Evolutionary conservation across 441 rosid species (phyloP).

Genomic region (Kokia cookei): DNA sequence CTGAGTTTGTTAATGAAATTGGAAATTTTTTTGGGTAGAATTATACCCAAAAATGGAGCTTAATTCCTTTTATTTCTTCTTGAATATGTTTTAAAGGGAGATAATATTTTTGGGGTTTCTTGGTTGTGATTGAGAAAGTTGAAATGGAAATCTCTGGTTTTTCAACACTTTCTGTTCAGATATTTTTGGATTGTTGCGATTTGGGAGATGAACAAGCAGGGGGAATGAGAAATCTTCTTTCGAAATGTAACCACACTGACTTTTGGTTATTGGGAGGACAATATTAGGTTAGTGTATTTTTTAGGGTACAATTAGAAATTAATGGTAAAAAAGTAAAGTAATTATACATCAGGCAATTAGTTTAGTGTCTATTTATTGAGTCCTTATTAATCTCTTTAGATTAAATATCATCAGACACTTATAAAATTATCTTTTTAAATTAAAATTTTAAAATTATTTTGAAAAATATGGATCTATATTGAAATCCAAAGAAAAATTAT

Average conservation of each 20-base stretch:
- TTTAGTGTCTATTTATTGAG: too few species aligned
- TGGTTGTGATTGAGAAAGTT: not conserved
- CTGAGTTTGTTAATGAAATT: slow-evolving; percentile 1
- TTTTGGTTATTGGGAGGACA: not conserved
- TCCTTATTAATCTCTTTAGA: too few species aligned
- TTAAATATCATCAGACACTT: too few species aligned
- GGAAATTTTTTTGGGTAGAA: not conserved
- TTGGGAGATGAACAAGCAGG: not conserved
- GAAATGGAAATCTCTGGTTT: too few species aligned
- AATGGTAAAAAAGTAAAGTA: too few species aligned
- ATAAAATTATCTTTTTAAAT: too few species aligned
- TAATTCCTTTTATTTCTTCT: not conserved
- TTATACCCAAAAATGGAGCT: not conserved
- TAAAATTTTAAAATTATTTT: too few species aligned
- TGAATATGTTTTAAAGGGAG: not conserved
- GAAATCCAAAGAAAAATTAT: too few species aligned
- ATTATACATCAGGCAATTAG: too few species aligned
- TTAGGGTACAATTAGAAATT: too few species aligned
- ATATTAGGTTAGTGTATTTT: not conserved
- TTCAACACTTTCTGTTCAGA: not conserved
- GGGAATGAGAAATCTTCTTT: not conserved
- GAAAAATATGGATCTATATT: too few species aligned
- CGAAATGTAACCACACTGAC: not conserved
- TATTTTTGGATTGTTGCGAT: not conserved
- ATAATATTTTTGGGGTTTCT: not conserved